Percentiles rank a stretch among this genome's conserved stretches.
phyloP scores from a whole-genome alignment of 805 yeast genomes.

The Komagataella mondaviorum region DNA sequence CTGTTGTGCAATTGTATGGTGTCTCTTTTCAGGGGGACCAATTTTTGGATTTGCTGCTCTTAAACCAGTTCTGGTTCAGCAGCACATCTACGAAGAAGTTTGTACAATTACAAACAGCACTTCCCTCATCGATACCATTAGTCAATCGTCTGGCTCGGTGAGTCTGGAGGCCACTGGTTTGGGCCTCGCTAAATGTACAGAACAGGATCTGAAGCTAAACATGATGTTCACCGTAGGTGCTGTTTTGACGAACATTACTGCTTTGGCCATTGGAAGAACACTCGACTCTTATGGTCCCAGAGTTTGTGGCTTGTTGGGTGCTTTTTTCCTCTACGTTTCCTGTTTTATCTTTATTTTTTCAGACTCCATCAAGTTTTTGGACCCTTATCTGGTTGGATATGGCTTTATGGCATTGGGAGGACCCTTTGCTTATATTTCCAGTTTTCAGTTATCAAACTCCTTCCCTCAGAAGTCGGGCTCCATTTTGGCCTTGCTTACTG shows the following conservation, averaged over 20 bases:
- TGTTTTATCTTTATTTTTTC: constrained; percentile 32
- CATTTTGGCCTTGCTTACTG: constrained; percentile 38
- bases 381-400: constrained; percentile 40
- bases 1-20: constrained; percentile 70
- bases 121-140: not conserved
- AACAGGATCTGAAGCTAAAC: constrained; percentile 40
- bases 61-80: constrained; percentile 65
- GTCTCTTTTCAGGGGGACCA: constrained; percentile 85
- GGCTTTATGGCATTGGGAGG: constrained; percentile 44
- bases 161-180: constrained; percentile 6
- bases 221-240: constrained; percentile 50
- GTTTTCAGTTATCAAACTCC: constrained; percentile 42
- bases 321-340: constrained; percentile 29
- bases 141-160: constrained; percentile 1
- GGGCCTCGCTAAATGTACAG: constrained; percentile 29
- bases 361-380: constrained; percentile 17
- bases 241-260: constrained; percentile 39
- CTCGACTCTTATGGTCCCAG: constrained; percentile 39
- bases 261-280: constrained; percentile 33
- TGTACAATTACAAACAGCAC: constrained; percentile 29
- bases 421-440: constrained; percentile 41
- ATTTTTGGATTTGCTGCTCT: constrained; percentile 94
- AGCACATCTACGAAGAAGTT: constrained; percentile 58
- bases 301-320: constrained; percentile 39
- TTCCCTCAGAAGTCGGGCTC: constrained; percentile 41